Base-by-base conservation (phyloP, 108 stramenopile species). In the Cyclotella kingstonii region DNA sequence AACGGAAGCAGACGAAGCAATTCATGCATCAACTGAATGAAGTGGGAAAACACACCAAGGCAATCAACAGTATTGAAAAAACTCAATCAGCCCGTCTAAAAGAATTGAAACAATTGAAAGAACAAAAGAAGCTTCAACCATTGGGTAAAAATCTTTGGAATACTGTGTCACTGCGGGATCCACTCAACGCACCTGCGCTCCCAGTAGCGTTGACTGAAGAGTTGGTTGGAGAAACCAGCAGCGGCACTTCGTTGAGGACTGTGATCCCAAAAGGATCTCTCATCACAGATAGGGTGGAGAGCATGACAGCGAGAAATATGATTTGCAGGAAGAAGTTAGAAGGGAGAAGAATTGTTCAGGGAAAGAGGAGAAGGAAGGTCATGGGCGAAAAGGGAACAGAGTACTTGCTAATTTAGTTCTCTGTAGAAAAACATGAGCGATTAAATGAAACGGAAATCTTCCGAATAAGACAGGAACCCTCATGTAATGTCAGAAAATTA, bases 231-330 rank as follows among this genome's bases (percentile, higher is more conserved):
- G 39, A 51, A 9, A 30, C 48, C 12, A 2, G 44, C 35, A 53
- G 66, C 0, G 81, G 77, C 23, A 68, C 77, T n/a, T 61, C 72
- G 29, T 68, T 93, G 40, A 79, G 91, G 25, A 80, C 81, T 5
- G 76, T 93, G 15, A 73, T 70, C 18, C 91, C 91, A 17, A 93
- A 93, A 82, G 91, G 91, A 44, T 79, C 70, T 22, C 48, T 93
- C 33, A 52, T 90, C 8, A 84, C 84, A 14, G 91, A 93, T 52
- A 81, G 91, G 11, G 68, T 90, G 68, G 82, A 80, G 50, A 86
- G 85, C 68, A 80, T 88, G 61, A 69, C 63, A 4, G 84, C 84
- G 33, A 81, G 91, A 22, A 85, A 83, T 41, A 87, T 93, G 86
- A 65, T 82, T 12, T 58, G 55, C 27, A 84, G 80, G 64, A 87